Evolutionary conservation across 2,329 filamentous ascomycete genomes (phyloP), one percentile per base, ranked within the genome.

Genomic region (Dothideomycetes sp.): DNA sequence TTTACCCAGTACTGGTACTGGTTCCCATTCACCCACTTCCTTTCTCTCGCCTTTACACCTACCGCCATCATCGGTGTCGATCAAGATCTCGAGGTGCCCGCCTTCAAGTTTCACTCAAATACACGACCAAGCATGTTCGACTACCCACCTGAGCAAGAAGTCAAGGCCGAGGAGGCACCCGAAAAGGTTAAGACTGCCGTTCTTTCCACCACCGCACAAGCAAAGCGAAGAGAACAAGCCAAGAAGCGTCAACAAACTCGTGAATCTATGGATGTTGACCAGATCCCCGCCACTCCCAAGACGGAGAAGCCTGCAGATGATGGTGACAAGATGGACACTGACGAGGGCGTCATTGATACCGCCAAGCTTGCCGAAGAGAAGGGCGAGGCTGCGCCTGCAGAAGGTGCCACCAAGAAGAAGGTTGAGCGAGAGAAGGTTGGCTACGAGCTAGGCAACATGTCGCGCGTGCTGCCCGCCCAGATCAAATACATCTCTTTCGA

Each of bases 1-100:
- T 98, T 98, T 65, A 94, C 88, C 7, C 91, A 98, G 61, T 98
- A 98, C 69, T 98, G 91, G 91, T 98, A 98, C 69, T 98, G 91
- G 91, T 98, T 98, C 76, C 91, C 91, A 44, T 82, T 96, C 54
- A 94, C 91, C 19, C 91, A 98, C 64, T 98, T 98, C 77, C 63
- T 98, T 42, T 93, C 89, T 1, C 72, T 98, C 45, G 88, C 86
- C 54, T 96, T 98, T 65, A 87, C 85, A n/a, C 91, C 91, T 1
- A 98, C 93, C 2, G 84, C 91, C 1, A 84, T 98, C 55, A 95
- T 96, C 52, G 89, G 84, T 44, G 77, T 98, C 18, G 88, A 98
- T 57, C 82, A 93, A 55, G 85, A 95, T 55, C 73, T 98, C 11
- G 86, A 95, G 53, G 86, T 94, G 40, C 87, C 93, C 15, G 81